Percentiles rank a stretch among this genome's conserved stretches.
phyloP scores from a whole-genome alignment of 1,284 basidiomycete genomes.

The Microbotryum scabiosae region DNA sequence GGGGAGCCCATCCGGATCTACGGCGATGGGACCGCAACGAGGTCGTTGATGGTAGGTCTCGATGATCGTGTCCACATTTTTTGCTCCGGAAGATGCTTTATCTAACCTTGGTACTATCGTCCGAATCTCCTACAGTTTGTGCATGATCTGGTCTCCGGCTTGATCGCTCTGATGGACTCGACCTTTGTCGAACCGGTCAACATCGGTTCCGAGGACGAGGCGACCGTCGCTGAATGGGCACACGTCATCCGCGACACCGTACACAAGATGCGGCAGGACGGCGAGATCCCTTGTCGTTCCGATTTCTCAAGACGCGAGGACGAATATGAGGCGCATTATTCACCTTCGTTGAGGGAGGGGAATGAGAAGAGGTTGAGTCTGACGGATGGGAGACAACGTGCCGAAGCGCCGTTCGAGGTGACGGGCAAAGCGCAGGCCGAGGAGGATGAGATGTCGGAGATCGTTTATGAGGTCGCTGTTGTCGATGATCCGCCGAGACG shows the following conservation, averaged over 20 bases:
- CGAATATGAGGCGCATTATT: constrained; percentile 60
- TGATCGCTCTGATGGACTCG: constrained; percentile 64
- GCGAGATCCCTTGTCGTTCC: constrained; percentile 42
- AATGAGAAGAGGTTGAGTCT: neutral
- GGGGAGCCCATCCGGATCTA: constrained; percentile 85
- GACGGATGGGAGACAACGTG: constrained; percentile 53
- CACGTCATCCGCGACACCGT: constrained; percentile 36
- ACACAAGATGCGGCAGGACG: constrained; percentile 41
- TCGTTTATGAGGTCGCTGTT: constrained; percentile 36
- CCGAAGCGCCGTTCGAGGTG: constrained; percentile 38
- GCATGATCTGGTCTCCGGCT: constrained; percentile 47
- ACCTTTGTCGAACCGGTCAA: constrained; percentile 85
- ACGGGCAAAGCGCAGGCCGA: neutral
- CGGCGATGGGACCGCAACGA: constrained; percentile 89
- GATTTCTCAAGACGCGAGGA: constrained; percentile 40
- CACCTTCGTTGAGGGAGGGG: neutral
- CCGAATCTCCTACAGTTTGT: constrained; percentile 47
- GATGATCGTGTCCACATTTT: neutral
- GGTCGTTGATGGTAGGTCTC: constrained; percentile 58
- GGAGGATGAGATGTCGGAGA: constrained; percentile 20
- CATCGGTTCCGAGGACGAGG: constrained; percentile 88
- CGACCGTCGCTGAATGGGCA: constrained; percentile 59
- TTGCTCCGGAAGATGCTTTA: constrained; percentile 1
- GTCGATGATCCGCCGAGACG: constrained; percentile 87
- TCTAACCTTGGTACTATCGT: constrained; percentile 45